Evolutionary conservation across 441 rosid genomes (phyloP).

Genomic region (Mallotus japonicus): DNA sequence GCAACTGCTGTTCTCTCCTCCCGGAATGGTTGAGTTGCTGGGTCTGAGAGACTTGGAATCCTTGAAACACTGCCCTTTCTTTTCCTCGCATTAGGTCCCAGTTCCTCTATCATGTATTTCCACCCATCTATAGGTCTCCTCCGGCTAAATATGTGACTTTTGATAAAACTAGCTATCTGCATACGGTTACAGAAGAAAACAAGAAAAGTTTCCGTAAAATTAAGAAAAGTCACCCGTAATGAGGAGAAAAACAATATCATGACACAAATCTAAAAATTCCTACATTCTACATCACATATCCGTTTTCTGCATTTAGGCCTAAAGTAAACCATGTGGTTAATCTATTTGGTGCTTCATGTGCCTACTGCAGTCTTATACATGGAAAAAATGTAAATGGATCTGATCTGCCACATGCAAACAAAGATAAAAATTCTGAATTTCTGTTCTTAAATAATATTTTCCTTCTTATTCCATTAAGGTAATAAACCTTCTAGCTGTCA

Average conservation of each 20-base stretch:
- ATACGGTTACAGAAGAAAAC: slow-evolving; percentile 12
- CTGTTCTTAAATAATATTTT: neutral
- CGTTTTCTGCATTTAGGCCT: neutral
- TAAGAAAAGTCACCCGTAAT: neutral
- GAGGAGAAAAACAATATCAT: neutral
- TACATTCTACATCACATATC: neutral
- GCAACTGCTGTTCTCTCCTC: slow-evolving; percentile 47
- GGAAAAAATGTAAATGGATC: neutral
- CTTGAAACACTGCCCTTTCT: slow-evolving; percentile 88
- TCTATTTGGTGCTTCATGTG: neutral
- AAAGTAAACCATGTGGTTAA: neutral
- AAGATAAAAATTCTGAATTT: neutral
- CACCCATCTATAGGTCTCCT: slow-evolving; percentile 93
- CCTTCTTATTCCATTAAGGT: too few species aligned
- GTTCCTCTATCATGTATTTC: slow-evolving; percentile 93
- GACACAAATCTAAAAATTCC: neutral
- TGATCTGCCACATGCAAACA: neutral
- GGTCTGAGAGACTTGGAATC: slow-evolving; percentile 69
- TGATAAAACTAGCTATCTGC: slow-evolving; percentile 95
- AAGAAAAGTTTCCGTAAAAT: neutral
- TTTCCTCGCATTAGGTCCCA: slow-evolving; percentile 94
- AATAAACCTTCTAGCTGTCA: too few species aligned
- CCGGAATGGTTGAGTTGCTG: slow-evolving; percentile 77
- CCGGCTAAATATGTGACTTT: slow-evolving; percentile 87
- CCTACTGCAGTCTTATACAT: neutral